Base-by-base conservation (phyloP, 257 asterid species). In the Cynanchum wilfordii region DNA sequence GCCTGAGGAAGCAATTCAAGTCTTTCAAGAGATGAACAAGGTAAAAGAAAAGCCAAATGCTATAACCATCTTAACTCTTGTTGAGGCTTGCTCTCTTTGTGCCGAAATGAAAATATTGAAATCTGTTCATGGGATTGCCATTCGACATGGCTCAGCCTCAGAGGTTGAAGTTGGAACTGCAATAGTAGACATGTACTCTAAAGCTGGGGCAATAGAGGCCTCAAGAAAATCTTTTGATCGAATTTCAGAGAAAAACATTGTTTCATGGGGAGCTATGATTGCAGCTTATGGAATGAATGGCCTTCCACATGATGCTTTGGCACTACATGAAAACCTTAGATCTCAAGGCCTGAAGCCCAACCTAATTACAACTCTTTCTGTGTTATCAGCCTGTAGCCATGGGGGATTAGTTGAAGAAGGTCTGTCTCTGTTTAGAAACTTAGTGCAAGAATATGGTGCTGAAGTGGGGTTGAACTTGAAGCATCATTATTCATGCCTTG, bases 331-430 rank as follows among this genome's bases (percentile, higher is more conserved):
- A 20, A 82, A 86, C 80, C 91, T 94, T 97, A 86, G 86, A 79
- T 72, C 63, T 52, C 81, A 71, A 42, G 89, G 95, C 49, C 59
- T 86, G 70, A 83, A 81, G 85, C 93, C 97, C 44, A 94, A 94
- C 76, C 68, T 84, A 60, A 86, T 91, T 24, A 94, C 96, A 59
- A 75, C 71, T 57, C 90, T 94, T 33, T 85, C 95, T 0, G 83
- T 87, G 63, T 73, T 91, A 72, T 89, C 95, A 47, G 97, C 97
- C 47, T 94, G 97, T 77, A 86, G 95, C 85, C 99, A 89, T 75
- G 97, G 97, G 25, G 99, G 99, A 56, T 79, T 94, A 81, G 87
- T 94, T 33, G 83, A 85, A 40, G 95, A 91, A 78, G 99, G 97
- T 27, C 69, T 91, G 52, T 78, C 83, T 38, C 44, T 91, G 49